Percentiles rank a stretch among this genome's conserved stretches.
These are phyloP conservation scores for Polytrichum commune DNA, from an alignment of 225 moss, liverwort and hornwort species.

Conservation along the genomic window DNA sequence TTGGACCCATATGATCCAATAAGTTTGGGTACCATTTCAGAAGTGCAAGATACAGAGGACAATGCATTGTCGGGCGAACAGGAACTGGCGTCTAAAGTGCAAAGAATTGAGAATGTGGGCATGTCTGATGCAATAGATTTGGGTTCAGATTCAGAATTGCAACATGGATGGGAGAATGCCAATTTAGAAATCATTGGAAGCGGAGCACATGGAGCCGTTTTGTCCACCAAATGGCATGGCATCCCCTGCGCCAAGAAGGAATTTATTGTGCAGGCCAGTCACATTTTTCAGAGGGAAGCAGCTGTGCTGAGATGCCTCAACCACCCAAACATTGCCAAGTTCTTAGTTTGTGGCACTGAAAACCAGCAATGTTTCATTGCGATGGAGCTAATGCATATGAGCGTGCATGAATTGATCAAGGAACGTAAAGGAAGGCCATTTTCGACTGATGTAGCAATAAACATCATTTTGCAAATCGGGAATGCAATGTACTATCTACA, in stretches of 20 bases:
- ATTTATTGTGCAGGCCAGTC: not conserved
- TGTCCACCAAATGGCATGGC: not conserved
- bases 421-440: not conserved
- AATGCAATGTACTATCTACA: constrained; percentile 4
- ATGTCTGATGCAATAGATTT: not conserved
- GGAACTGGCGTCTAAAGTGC: too few relatives aligned
- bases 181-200: not conserved
- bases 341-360: not conserved
- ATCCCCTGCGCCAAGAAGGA: constrained; percentile 6
- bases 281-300: not conserved
- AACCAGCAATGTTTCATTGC: not conserved
- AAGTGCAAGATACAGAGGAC: not conserved
- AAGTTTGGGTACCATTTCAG: too few relatives aligned
- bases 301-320: not conserved
- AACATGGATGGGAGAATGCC: not conserved
- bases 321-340: constrained; percentile 5
- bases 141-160: not conserved
- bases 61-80: too few relatives aligned
- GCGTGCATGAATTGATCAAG: not conserved
- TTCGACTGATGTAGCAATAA: not conserved
- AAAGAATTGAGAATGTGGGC: not conserved
- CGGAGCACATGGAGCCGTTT: not conserved
- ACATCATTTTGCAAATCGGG: constrained; percentile 5
- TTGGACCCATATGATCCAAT: not conserved
- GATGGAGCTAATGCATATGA: constrained; percentile 7